Evolutionary conservation across 805 yeast genomes (phyloP), one percentile per base, ranked within the genome.

Genomic region (Danielia oregonensis): DNA sequence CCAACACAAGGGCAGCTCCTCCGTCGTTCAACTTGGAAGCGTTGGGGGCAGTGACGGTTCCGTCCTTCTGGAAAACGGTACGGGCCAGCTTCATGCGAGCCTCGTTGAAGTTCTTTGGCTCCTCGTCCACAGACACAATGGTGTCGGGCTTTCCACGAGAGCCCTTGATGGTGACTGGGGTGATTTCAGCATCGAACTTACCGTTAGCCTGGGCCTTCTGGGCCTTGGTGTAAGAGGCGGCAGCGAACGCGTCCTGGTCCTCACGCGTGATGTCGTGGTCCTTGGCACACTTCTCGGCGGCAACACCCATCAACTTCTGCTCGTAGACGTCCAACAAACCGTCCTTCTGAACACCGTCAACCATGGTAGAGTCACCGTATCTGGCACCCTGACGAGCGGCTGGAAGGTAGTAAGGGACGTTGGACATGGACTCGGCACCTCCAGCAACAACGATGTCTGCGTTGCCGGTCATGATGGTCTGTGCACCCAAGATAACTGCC

Each of bases 1-100:
- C 93, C 48, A 93, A 74, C 29, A 93, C 71, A 24, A 93, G 78
- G 32, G 97, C 97, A 36, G 97, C 96, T 60, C 87, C 97, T 66
- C 99, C 99, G 63, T 93, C 99, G 63, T 91, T 93, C 54, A 93
- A 73, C 55, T 94, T 87, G 18, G 97, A 87, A 18, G 97, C 95
- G 61, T 93, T 94, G 51, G 97, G 94, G 17, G 96, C 97, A 25
- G 98, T 91, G 42, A 93, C 91, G 26, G 97, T 86, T 59, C 97
- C 98, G 56, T 88, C 96, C 65, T 77, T 80, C 68, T 86, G 84
- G 81, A 93, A 93, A 24, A 87, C 97, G 35, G 98, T 79, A 71
- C 97, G 84, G 19, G 97, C 96, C 39, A 82, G 33, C 58, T 74
- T 78, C 51, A 93, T 70, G 61, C 77, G 87, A 26, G 72, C 71